Conservation (phyloP, 2,329 filamentous ascomycete species). For the Dothistroma septosporum region DNA sequence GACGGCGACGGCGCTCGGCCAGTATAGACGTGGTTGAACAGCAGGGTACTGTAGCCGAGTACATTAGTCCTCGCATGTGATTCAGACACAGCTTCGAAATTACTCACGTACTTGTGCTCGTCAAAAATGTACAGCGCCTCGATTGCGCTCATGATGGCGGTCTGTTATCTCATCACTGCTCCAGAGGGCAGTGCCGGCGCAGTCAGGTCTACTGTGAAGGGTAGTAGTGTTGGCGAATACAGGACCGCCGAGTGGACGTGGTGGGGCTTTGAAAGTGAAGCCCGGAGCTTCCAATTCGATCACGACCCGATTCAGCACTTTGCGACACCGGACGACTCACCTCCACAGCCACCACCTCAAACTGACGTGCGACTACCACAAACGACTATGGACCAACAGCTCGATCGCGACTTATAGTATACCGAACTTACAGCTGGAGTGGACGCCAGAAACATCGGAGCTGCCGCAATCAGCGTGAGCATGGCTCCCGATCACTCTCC, state of each 20-base stretch:
- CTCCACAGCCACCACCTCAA: not conserved
- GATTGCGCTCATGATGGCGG: conserved; percentile 60
- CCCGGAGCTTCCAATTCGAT: not conserved
- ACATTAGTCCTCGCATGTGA: conserved; percentile 16
- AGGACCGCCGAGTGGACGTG: not conserved
- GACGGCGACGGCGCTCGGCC: conserved; percentile 72
- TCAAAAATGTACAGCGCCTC: conserved; percentile 97
- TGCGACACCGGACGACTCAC: not conserved
- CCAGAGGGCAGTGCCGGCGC: not conserved
- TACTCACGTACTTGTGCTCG: conserved; percentile 73
- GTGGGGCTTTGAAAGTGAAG: not conserved
- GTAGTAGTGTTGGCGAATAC: not conserved
- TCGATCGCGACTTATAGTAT: not conserved
- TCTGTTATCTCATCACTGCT: conserved; percentile 14
- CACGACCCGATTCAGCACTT: not conserved
- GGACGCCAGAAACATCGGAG: not conserved
- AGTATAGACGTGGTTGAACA: conserved; percentile 86
- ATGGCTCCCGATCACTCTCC: conserved; percentile 16
- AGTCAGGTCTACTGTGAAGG: not conserved
- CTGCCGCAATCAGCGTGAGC: not conserved
- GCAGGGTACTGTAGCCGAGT: conserved; percentile 58
- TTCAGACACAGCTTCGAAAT: not conserved
- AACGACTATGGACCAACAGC: not conserved
- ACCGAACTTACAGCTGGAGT: not conserved
- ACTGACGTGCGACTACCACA: not conserved